Conservation (phyloP, 2,329 filamentous ascomycete species). For the Colletotrichum kahawae region DNA sequence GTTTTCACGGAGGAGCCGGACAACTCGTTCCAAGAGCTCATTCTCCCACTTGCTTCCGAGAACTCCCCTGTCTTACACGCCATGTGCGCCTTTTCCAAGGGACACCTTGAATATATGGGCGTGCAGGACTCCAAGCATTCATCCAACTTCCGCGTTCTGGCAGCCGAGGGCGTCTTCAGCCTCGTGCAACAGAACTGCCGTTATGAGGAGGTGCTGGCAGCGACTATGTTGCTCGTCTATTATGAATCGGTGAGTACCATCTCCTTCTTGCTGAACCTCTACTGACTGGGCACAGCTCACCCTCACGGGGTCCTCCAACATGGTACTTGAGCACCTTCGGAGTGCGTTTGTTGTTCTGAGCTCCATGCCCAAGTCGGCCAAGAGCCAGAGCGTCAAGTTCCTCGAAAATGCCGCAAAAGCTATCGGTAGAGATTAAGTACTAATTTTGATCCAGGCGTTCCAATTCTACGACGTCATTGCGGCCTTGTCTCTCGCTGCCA, state of each 20-base stretch:
- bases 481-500: slow-evolving; percentile 63
- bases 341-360: slow-evolving; percentile 66
- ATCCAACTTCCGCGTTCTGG: slow-evolving; percentile 61
- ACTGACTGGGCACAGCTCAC: slow-evolving; percentile 48
- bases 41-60: slow-evolving; percentile 59
- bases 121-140: slow-evolving; percentile 55
- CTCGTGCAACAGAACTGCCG: slow-evolving; percentile 52
- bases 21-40: slow-evolving; percentile 66
- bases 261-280: not conserved
- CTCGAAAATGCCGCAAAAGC: slow-evolving; percentile 45
- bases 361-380: slow-evolving; percentile 43
- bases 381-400: slow-evolving; percentile 58
- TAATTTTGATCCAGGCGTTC: slow-evolving; percentile 51
- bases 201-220: slow-evolving; percentile 61
- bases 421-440: not conserved
- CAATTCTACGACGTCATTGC: slow-evolving; percentile 69
- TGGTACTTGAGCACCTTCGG: slow-evolving; percentile 64
- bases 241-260: slow-evolving; percentile 45
- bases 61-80: slow-evolving; percentile 75
- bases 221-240: slow-evolving; percentile 66
- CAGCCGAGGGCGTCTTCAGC: slow-evolving; percentile 59
- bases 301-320: slow-evolving; percentile 61
- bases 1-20: slow-evolving; percentile 66
- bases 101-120: slow-evolving; percentile 75
- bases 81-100: slow-evolving; percentile 81